phyloP scores from a whole-genome alignment of 2,329 filamentous ascomycete genomes.

The Metarhizium anisopliae region DNA sequence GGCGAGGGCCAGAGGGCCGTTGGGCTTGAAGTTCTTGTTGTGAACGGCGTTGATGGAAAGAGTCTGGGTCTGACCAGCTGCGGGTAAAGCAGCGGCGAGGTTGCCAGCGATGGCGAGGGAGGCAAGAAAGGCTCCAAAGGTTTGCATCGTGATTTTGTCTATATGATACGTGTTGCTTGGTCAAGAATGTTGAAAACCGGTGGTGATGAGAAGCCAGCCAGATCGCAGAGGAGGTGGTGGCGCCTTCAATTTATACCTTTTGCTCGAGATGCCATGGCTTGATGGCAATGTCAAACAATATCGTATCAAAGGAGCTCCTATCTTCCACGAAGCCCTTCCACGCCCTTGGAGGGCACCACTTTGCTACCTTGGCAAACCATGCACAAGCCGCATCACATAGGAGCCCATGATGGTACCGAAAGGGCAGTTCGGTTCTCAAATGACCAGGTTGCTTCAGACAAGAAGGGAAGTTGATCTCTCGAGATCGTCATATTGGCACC shows the following conservation, averaged over 20 bases:
- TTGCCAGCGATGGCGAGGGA: conserved; percentile 8
- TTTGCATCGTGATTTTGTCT: conserved; percentile 8
- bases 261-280: not conserved
- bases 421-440: not conserved
- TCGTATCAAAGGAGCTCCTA: not conserved
- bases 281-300: not conserved
- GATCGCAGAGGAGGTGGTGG: not conserved
- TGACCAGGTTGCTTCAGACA: not conserved
- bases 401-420: not conserved
- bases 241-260: not conserved
- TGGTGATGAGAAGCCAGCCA: not conserved
- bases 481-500: not conserved
- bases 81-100: conserved; percentile 7
- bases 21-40: conserved; percentile 6
- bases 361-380: not conserved
- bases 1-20: conserved; percentile 9
- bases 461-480: not conserved
- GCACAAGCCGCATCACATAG: not conserved
- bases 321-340: not conserved
- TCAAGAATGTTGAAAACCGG: not conserved
- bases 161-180: too few relatives aligned
- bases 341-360: not conserved
- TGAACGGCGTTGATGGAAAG: conserved; percentile 4
- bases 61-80: conserved; percentile 3
- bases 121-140: conserved; percentile 10